Base-by-base conservation (phyloP, 2,329 filamentous ascomycete genomes). In the Exophiala sp. region DNA sequence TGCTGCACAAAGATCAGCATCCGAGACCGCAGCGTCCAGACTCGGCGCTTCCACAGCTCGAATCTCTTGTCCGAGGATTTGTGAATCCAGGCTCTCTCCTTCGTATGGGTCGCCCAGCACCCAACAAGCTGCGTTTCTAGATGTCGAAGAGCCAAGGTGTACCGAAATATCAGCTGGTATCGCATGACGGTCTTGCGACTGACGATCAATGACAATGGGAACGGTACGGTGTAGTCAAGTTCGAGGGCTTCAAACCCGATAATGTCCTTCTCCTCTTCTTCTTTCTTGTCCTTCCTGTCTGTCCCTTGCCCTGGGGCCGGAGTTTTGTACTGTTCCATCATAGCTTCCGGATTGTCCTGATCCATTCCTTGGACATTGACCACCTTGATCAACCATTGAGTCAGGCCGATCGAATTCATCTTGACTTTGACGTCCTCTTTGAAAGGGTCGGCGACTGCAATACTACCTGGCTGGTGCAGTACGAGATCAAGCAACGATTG, bases 1-100 rank as follows among this genome's bases (percentile, higher is more conserved):
- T 99, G 94, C 71, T 99, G 94, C 2, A 97, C 90, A 67, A 97
- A 99, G 7, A 96, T 89, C 7, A 97, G 78, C 94, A 99, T 99
- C 44, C 94, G 84, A 2, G 91, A 90, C 33, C 94, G 83, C 53
- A 99, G 74, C 2, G 90, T 96, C 86, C 90, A 97, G 0, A 92
- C 90, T 29, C 89, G 82, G 38, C 91, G 83, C 70, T 99, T 99
- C 91, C 91, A 97, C 51, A 88, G 81, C 71, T 96, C 92, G 10
- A 97, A 80, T 29, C 82, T 81, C 42, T 80, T 80, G 61, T 86
- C 84, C 3, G 84, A 83, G 18, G 87, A 89, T 63, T 83, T 87
- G 71, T 95, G 88, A 48, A 85, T 85, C 94, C 94, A 99, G 51
- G 84, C 85, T 33, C 84, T 75, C 41, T 85, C 83, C 59, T 91